Evolutionary conservation across 169 alveolate species (phyloP).

Genomic region (Plasmodium ovale): DNA sequence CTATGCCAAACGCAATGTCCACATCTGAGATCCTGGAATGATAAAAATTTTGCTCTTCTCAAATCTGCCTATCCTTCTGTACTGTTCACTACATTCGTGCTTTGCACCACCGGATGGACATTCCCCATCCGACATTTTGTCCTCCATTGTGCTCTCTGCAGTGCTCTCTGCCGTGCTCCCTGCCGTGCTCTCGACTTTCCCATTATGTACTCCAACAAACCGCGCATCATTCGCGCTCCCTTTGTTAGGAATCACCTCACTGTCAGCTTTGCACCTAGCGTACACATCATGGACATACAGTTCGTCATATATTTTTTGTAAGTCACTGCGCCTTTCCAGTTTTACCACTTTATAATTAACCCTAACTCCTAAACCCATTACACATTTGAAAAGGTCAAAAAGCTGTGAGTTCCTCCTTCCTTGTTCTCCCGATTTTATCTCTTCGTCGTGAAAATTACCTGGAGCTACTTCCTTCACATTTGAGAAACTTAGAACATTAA

Average conservation of each 20-base stretch:
- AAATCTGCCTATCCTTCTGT: conserved; percentile 54
- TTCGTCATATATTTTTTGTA: conserved; percentile 40
- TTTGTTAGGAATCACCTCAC: background rate
- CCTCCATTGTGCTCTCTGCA: background rate
- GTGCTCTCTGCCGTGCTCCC: background rate
- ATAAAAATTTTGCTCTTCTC: conserved; percentile 42
- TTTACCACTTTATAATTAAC: conserved; percentile 29
- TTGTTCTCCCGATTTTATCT: background rate
- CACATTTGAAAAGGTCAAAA: conserved; percentile 4
- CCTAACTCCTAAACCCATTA: conserved; percentile 1
- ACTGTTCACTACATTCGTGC: background rate
- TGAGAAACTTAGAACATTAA: background rate
- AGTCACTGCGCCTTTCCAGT: conserved; percentile 19
- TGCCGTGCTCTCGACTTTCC: background rate
- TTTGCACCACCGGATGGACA: background rate
- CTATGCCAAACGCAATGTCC: conserved; percentile 54
- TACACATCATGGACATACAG: conserved; percentile 54
- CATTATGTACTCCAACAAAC: background rate
- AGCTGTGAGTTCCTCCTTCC: background rate
- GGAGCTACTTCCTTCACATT: background rate
- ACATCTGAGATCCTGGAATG: conserved; percentile 60
- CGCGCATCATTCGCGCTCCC: background rate
- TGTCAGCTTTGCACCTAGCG: background rate
- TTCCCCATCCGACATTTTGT: background rate
- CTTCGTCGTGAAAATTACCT: background rate